Conservation (phyloP, 2,329 filamentous ascomycete species). For the Stemphylium beticola region DNA sequence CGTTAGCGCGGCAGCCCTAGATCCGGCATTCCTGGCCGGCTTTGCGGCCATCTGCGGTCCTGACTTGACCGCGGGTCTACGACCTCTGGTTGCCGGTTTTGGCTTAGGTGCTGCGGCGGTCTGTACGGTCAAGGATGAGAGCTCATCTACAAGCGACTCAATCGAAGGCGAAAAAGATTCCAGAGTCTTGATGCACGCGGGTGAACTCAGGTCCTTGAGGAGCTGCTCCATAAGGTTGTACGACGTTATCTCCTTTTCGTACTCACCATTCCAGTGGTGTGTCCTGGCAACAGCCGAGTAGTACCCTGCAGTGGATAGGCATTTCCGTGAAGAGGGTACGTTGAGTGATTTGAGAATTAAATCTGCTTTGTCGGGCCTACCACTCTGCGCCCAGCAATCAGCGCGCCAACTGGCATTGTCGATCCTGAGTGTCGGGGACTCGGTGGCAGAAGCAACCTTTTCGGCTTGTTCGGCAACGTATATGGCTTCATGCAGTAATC, state of each 20-base stretch:
- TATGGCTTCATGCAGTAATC: constrained; percentile 84
- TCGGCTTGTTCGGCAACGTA: constrained; percentile 87
- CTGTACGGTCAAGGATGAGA: constrained; percentile 51
- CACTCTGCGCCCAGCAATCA: constrained; percentile 59
- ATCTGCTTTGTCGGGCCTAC: constrained; percentile 56
- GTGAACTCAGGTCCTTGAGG: constrained; percentile 50
- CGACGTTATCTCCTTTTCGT: constrained; percentile 55
- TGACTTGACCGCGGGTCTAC: constrained; percentile 30
- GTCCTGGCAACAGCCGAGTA: constrained; percentile 58
- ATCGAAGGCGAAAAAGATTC: constrained; percentile 37
- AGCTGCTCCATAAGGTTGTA: constrained; percentile 58
- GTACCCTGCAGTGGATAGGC: constrained; percentile 60
- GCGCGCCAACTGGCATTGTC: constrained; percentile 54
- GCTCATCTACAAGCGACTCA: constrained; percentile 50
- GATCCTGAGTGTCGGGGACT: constrained; percentile 62
- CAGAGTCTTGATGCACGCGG: constrained; percentile 37
- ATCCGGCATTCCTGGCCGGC: constrained; percentile 17
- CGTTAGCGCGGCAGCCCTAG: constrained; percentile 21
- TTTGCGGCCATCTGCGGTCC: constrained; percentile 17
- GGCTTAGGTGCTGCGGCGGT: constrained; percentile 12
- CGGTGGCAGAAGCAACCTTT: constrained; percentile 73
- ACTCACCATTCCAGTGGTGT: constrained; percentile 55
- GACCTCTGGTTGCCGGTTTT: constrained; percentile 26
- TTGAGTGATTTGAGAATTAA: constrained; percentile 62
- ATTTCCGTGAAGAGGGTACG: constrained; percentile 46